phyloP scores from a whole-genome alignment of 208 protist genomes.

The Vickermania spadyakhi region DNA sequence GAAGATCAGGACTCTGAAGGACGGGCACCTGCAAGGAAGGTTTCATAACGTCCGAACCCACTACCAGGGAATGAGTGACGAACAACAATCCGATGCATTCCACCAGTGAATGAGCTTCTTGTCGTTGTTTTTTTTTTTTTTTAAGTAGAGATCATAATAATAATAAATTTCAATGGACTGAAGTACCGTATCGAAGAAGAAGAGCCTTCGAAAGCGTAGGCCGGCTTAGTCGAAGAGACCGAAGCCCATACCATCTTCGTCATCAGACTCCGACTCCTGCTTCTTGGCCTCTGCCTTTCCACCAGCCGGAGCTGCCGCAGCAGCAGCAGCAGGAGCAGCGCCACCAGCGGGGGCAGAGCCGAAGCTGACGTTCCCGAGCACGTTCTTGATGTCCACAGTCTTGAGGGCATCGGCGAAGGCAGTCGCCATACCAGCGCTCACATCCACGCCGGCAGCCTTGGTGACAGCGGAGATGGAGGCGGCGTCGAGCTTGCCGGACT shows the following conservation, averaged over 20 bases:
- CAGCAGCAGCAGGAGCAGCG: slow-evolving; percentile 30
- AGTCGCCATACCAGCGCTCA: slow-evolving; percentile 62
- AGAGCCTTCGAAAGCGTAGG: slow-evolving; percentile 4
- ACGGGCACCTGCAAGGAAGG: no score
- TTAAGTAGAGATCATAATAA: no score
- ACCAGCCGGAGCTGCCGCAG: slow-evolving; percentile 28
- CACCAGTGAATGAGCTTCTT: no score
- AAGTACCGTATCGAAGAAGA: no score
- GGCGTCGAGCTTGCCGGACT: slow-evolving; percentile 81
- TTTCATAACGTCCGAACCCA: no score
- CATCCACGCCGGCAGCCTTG: slow-evolving; percentile 67
- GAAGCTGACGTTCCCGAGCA: slow-evolving; percentile 70
- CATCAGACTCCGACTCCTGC: slow-evolving; percentile 66
- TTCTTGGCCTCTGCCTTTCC: slow-evolving; percentile 25
- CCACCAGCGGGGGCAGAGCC: slow-evolving; percentile 20
- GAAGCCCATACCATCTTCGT: slow-evolving; percentile 83
- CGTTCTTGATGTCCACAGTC: slow-evolving; percentile 41
- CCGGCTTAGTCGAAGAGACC: slow-evolving; percentile 80
- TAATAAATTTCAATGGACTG: no score
- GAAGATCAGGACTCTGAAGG: no score
- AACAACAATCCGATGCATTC: no score
- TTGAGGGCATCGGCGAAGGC: slow-evolving; percentile 56
- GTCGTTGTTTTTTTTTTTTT: no score
- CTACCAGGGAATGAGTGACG: no score
- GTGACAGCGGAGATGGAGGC: slow-evolving; percentile 43